Evolutionary conservation across 306 rosid species (phyloP), one percentile per base, ranked within the genome.

Genomic region (Morella rubra): DNA sequence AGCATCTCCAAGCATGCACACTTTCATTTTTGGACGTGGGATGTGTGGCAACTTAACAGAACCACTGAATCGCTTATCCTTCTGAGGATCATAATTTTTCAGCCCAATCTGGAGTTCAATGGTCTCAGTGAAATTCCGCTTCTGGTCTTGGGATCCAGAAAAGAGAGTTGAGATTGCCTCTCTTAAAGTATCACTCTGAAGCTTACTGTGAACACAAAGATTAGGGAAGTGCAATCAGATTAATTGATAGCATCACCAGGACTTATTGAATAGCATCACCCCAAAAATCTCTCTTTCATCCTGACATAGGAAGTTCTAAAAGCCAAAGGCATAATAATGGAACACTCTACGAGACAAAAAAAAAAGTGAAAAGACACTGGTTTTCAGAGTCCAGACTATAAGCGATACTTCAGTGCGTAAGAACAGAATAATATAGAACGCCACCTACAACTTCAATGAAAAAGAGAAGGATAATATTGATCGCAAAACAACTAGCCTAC

Each of bases 1-100:
- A 44, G 97, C 97, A 84, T 92, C 97, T 24, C 97, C 97, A 70
- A 92, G 96, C 97, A 92, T 92, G 81, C 97, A 92, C 9, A 92
- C 83, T 64, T 87, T 92, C 97, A 92, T 92, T 83, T 90, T 90
- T 8, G 97, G 97, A 11, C 97, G 87, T 24, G 97, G 97, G 12
- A 92, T 92, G 79, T 92, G 93, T 0, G 96, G 97, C 84, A 92
- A 77, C 77, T 87, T 90, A 11, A 92, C 96, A 18, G 96, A 90
- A 45, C 96, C 97, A 61, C 96, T 90, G 64, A 92, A 92, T 49
- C 97, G 93, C 85, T 92, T 92, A 69, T 92, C 97, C 86, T 92
- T 92, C 15, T 92, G 97, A 2, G 97, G 97, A 51, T 92, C 97
- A 41, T 92, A 92, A 69, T 92, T 92, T 44, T 92, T 92, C 84